These are phyloP conservation scores for Astragalus membranaceus DNA, from an alignment of 306 rosid species.

Conservation along the genomic window DNA sequence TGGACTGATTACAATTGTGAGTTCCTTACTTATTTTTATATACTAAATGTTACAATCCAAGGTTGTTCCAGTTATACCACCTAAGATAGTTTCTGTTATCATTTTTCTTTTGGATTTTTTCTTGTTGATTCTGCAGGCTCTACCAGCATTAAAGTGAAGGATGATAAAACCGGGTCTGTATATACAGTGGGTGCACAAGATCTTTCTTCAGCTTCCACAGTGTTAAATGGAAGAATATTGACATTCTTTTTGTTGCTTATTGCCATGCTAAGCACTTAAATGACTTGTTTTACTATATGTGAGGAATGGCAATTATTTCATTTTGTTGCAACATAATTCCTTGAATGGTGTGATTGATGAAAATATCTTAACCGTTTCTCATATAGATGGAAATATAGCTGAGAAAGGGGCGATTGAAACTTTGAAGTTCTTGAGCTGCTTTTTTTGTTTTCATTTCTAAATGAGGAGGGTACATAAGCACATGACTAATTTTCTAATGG, in stretches of 20 bases:
- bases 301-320: constrained; percentile 16
- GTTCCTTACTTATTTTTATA: constrained; percentile 21
- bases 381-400: neutral
- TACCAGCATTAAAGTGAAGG: constrained; percentile 72
- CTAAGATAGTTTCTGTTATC: neutral
- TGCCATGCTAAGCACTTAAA: constrained; percentile 29
- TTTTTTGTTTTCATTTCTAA: neutral
- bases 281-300: neutral
- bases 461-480: neutral
- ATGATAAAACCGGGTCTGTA: constrained; percentile 39
- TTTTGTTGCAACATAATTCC: constrained; percentile 14
- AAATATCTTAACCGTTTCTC: constrained; percentile 11
- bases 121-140: constrained; percentile 39
- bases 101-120: neutral
- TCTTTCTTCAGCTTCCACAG: constrained; percentile 43
- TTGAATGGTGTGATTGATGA: neutral
- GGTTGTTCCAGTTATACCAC: neutral
- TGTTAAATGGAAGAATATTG: constrained; percentile 29
- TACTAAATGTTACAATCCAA: neutral
- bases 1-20: constrained; percentile 71
- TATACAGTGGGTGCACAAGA: constrained; percentile 51
- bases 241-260: constrained; percentile 34
- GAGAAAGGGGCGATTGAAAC: neutral
- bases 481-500: neutral
- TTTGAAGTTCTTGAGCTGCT: neutral